These are phyloP conservation scores for Kodamaea ohmeri DNA, from an alignment of 1,139 yeast species.

Conservation along the genomic window DNA sequence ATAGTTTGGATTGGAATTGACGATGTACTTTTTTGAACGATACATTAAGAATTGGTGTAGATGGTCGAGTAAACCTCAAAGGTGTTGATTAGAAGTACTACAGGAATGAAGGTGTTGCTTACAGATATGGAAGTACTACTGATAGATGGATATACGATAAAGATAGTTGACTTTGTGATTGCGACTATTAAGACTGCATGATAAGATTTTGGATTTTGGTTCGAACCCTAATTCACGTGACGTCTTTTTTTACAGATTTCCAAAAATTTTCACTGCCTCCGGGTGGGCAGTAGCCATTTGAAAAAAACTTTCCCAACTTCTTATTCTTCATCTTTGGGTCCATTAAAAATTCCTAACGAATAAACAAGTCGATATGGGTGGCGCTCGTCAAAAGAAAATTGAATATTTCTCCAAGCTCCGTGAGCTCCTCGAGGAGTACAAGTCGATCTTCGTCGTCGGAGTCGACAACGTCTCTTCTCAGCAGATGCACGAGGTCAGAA, in stretches of 20 bases:
- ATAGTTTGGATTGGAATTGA: neutral
- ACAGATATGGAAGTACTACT: too few species aligned
- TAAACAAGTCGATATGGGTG: conserved; percentile 96
- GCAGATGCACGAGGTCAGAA: conserved; percentile 99
- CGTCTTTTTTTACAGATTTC: neutral
- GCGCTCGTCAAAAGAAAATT: conserved; percentile 95
- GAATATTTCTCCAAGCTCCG: conserved; percentile 95
- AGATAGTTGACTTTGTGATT: too few species aligned
- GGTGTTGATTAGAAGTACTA: too few species aligned
- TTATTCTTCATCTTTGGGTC: conserved; percentile 24
- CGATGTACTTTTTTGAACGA: too few species aligned
- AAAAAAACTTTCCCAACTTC: conserved; percentile 8
- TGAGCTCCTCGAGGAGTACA: conserved; percentile 93
- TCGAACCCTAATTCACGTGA: conserved; percentile 7
- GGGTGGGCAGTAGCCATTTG: conserved; percentile 1
- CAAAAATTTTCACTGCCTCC: neutral
- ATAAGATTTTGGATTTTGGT: neutral
- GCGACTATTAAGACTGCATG: neutral
- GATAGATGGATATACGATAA: too few species aligned
- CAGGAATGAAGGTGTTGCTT: too few species aligned
- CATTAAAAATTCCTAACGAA: conserved; percentile 96
- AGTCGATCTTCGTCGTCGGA: conserved; percentile 97
- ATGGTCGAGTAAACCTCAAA: too few species aligned
- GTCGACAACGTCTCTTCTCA: conserved; percentile 99
- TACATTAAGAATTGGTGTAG: neutral